Evolutionary conservation across 805 yeast genomes (phyloP).

Genomic region (Teunomyces stri): DNA sequence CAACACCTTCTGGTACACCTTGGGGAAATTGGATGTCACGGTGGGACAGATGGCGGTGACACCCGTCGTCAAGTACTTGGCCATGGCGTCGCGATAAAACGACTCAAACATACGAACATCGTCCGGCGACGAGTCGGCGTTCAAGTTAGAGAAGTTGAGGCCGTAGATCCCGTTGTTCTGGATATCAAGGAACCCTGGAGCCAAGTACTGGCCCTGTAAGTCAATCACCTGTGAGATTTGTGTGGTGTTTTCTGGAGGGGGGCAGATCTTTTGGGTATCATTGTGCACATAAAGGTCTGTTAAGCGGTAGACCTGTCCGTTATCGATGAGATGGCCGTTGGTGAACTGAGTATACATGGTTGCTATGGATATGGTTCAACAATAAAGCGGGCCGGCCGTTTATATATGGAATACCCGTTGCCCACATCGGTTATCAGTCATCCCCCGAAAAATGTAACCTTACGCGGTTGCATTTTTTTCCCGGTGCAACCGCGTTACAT

Average conservation of each 20-base stretch:
- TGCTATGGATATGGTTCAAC: neutral
- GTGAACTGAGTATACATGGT: slow-evolving; percentile 29
- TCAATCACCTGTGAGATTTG: slow-evolving; percentile 32
- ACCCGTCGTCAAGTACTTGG: slow-evolving; percentile 48
- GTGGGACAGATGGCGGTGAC: slow-evolving; percentile 59
- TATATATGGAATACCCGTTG: neutral
- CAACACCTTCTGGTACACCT: slow-evolving; percentile 47
- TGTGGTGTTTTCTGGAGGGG: slow-evolving; percentile 16
- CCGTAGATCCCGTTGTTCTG: slow-evolving; percentile 61
- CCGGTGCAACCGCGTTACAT: slow-evolving; percentile 1
- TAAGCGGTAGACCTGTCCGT: slow-evolving; percentile 31
- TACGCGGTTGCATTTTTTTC: slow-evolving; percentile 1
- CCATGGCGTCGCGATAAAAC: slow-evolving; percentile 44
- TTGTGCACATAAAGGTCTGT: slow-evolving; percentile 46
- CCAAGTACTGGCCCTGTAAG: slow-evolving; percentile 44
- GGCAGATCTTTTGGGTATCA: slow-evolving; percentile 40
- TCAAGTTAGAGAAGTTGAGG: slow-evolving; percentile 46
- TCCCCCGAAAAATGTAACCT: neutral
- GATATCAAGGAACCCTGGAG: slow-evolving; percentile 57
- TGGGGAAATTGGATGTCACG: slow-evolving; percentile 49
- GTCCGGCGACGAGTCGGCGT: slow-evolving; percentile 25
- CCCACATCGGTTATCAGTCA: neutral
- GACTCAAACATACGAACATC: slow-evolving; percentile 30
- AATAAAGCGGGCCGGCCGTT: too few relatives aligned
- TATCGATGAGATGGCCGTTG: slow-evolving; percentile 43